These are phyloP conservation scores for Yamadazyma paraphyllophila DNA, from an alignment of 805 yeast species.

Conservation along the genomic window DNA sequence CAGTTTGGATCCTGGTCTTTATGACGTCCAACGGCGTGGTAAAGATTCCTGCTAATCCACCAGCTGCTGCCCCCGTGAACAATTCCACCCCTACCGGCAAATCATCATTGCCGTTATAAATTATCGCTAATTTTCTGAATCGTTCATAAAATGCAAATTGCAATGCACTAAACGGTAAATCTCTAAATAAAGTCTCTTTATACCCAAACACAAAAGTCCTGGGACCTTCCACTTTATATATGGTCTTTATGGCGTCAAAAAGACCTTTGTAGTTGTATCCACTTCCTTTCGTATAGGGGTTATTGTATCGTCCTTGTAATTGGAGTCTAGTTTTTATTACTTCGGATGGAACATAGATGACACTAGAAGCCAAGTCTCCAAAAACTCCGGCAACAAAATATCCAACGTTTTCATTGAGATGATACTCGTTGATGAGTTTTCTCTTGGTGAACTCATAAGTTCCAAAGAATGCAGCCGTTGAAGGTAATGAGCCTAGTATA, in stretches of 20 bases:
- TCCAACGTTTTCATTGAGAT: slow-evolving; percentile 72
- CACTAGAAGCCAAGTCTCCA: slow-evolving; percentile 89
- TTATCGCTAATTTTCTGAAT: slow-evolving; percentile 61
- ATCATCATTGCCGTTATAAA: slow-evolving; percentile 35
- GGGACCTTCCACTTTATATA: slow-evolving; percentile 68
- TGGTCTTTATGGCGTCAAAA: slow-evolving; percentile 64
- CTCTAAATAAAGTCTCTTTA: slow-evolving; percentile 89
- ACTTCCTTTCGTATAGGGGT: slow-evolving; percentile 63
- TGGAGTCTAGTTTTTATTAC: slow-evolving; percentile 91
- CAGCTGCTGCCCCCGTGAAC: slow-evolving; percentile 91
- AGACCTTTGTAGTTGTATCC: slow-evolving; percentile 88
- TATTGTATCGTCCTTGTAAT: slow-evolving; percentile 84
- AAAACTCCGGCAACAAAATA: slow-evolving; percentile 83
- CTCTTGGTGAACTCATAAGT: slow-evolving; percentile 85
- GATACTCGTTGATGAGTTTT: slow-evolving; percentile 57
- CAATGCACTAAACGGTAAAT: slow-evolving; percentile 91
- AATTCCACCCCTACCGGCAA: slow-evolving; percentile 64
- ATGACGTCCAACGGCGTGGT: slow-evolving; percentile 93
- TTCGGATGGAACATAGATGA: slow-evolving; percentile 93
- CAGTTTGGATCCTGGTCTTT: slow-evolving; percentile 91
- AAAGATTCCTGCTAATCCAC: slow-evolving; percentile 84
- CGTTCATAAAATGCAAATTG: slow-evolving; percentile 95
- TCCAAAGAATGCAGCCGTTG: slow-evolving; percentile 91
- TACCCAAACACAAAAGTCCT: slow-evolving; percentile 83
- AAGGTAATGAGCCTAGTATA: slow-evolving; percentile 87